Percentiles rank a stretch among this genome's conserved stretches.
phyloP scores from a whole-genome alignment of 2,329 filamentous ascomycete genomes.

The Fusarium denticulatum region DNA sequence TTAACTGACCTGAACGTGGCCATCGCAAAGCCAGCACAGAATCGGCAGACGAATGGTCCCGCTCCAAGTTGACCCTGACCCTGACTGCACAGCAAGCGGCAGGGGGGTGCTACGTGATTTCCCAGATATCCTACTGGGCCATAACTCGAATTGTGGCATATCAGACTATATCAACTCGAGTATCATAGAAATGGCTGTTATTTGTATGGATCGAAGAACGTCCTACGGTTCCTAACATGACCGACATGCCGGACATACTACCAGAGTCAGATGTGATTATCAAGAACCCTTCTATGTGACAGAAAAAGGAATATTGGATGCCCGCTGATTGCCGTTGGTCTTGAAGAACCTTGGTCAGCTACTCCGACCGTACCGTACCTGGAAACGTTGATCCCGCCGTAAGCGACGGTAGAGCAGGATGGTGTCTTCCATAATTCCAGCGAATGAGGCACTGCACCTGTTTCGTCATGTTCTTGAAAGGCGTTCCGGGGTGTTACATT shows the following conservation, averaged over 20 bases:
- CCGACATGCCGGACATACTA: background rate
- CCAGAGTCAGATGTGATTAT: slow-evolving; percentile 2
- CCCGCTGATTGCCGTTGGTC: slow-evolving; percentile 8
- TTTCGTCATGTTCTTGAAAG: slow-evolving; percentile 36
- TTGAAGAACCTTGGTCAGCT: slow-evolving; percentile 2
- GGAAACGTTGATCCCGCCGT: slow-evolving; percentile 40
- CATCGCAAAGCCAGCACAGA: slow-evolving; percentile 23
- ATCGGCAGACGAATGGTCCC: slow-evolving; percentile 29
- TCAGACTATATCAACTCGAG: background rate
- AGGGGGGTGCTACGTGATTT: slow-evolving; percentile 1
- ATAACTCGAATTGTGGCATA: background rate
- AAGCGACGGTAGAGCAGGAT: slow-evolving; percentile 37
- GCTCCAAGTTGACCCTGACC: slow-evolving; percentile 23
- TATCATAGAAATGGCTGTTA: background rate
- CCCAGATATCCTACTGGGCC: background rate
- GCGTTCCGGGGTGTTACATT: slow-evolving; percentile 25
- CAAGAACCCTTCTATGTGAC: slow-evolving; percentile 5
- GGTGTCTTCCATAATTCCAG: slow-evolving; percentile 6
- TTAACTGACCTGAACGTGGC: slow-evolving; percentile 38
- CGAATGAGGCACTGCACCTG: slow-evolving; percentile 17
- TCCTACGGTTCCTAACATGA: background rate
- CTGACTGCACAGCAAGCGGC: slow-evolving; percentile 12
- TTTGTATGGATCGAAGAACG: background rate
- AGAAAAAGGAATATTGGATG: slow-evolving; percentile 15
- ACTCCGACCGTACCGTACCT: slow-evolving; percentile 4